Base-by-base conservation (phyloP, 129 eudicot species). In the Tanacetum coccineum region DNA sequence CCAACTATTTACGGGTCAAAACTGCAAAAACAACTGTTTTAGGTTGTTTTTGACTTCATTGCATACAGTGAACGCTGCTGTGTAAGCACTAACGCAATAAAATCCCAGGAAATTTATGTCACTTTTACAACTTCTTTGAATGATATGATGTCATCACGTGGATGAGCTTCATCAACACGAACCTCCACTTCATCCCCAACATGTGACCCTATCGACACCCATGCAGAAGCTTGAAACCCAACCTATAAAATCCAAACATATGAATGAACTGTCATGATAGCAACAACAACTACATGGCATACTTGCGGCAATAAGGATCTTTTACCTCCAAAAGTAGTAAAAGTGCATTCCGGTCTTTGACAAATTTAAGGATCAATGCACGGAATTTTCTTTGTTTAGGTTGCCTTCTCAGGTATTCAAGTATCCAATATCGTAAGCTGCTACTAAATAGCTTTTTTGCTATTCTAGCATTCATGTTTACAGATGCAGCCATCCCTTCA, bases 341-440 rank as follows among this genome's bases (percentile, higher is more conserved):
- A 19, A 90, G 81, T 58, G 97, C 99, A 52, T 79, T 70, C 32
- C 97, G 70, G 66, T 94, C 99, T 77, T 89, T 94, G 73, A 94
- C 70, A 64, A 89, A 89, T 73, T 79, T 83, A 69, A 94, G 92
- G 59, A 94, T 87, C 84, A 94, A 67, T 1, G 93, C 97, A 25
- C 90, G 90, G 42, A 74, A 94, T 46, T 70, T 81, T 77, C 79
- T 86, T 36, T 74, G 84, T 76, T 87, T 86, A 11, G 99, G 99
- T 71, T 94, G 99, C 76, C 82, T 76, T 83, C 97, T 84, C 76
- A 94, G 57, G 60, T 86, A 94, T 76, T 89, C 95, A 13, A 86
- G 59, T 53, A 84, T 81, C 99, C 99, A 94, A 81, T 94, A 94
- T 9, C 97, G 87, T 19, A 89, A 76, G 70, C 97, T 87, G 82